Evolutionary conservation across 2,329 filamentous ascomycete species (phyloP).

Genomic region (Ustilaginoidea virens): DNA sequence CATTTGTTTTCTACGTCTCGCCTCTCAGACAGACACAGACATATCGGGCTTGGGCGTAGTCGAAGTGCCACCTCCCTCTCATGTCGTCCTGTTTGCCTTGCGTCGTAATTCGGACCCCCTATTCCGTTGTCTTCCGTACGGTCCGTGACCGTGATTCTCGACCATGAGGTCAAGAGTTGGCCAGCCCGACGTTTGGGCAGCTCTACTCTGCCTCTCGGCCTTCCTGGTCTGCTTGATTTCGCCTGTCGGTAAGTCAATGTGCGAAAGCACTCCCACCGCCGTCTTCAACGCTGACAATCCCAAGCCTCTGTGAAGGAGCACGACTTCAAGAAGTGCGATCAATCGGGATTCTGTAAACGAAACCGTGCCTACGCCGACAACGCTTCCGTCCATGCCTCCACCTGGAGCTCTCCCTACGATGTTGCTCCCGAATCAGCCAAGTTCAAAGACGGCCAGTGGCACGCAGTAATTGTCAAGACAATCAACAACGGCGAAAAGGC

Average conservation of each 20-base stretch:
- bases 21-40: no score
- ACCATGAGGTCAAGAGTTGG: slow-evolving; percentile 34
- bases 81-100: not conserved
- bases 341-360: slow-evolving; percentile 93
- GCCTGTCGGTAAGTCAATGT: slow-evolving; percentile 41
- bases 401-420: slow-evolving; percentile 69
- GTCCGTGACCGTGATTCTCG: slow-evolving; percentile 9
- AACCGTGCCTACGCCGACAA: slow-evolving; percentile 82
- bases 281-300: slow-evolving; percentile 7
- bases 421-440: slow-evolving; percentile 56
- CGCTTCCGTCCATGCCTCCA: slow-evolving; percentile 45
- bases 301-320: slow-evolving; percentile 80
- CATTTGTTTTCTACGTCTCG: no score
- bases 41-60: no score
- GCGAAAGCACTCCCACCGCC: no score
- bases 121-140: not conserved
- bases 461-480: slow-evolving; percentile 69
- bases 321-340: slow-evolving; percentile 92
- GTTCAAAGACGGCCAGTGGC: slow-evolving; percentile 66
- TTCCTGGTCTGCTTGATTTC: slow-evolving; percentile 44
- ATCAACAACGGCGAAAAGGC: slow-evolving; percentile 52
- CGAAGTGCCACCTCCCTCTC: no score
- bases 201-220: slow-evolving; percentile 43
- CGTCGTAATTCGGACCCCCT: no score
- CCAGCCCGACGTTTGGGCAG: slow-evolving; percentile 48